These are phyloP conservation scores for Sporothrix phasma DNA, from an alignment of 2,329 filamentous ascomycete genomes.

Conservation along the genomic window DNA sequence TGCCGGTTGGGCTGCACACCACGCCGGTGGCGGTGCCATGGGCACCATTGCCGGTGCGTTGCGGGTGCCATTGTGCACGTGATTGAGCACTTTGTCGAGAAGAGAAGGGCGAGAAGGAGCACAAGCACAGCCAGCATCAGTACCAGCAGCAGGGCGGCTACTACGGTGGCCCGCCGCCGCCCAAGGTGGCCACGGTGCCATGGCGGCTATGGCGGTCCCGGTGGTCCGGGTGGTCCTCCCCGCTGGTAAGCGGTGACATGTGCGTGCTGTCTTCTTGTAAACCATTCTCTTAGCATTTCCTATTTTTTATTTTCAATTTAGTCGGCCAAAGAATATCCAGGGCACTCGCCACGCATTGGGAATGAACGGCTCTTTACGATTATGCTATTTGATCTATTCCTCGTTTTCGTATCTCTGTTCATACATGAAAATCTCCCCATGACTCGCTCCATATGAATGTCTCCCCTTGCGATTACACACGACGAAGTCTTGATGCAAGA, in stretches of 20 bases:
- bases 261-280: not conserved
- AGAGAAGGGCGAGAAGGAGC: constrained; percentile 15
- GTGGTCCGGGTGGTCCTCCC: constrained; percentile 2
- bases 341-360: not conserved
- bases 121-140: not conserved
- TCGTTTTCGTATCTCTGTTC: not conserved
- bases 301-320: not conserved
- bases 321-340: not conserved
- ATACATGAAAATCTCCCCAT: too few species aligned
- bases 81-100: constrained; percentile 31
- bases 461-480: too few species aligned
- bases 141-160: not conserved
- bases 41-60: constrained; percentile 40
- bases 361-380: not conserved
- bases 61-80: constrained; percentile 46
- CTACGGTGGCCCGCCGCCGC: not conserved
- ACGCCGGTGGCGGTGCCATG: constrained; percentile 42
- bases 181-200: not conserved
- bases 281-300: too few species aligned
- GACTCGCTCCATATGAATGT: too few species aligned
- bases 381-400: not conserved
- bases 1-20: constrained; percentile 45
- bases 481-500: too few species aligned
- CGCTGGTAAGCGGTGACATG: constrained; percentile 3
- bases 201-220: not conserved